Conservation (phyloP, 2,329 filamentous ascomycete genomes). For the Tolypocladium ophioglossoides region DNA sequence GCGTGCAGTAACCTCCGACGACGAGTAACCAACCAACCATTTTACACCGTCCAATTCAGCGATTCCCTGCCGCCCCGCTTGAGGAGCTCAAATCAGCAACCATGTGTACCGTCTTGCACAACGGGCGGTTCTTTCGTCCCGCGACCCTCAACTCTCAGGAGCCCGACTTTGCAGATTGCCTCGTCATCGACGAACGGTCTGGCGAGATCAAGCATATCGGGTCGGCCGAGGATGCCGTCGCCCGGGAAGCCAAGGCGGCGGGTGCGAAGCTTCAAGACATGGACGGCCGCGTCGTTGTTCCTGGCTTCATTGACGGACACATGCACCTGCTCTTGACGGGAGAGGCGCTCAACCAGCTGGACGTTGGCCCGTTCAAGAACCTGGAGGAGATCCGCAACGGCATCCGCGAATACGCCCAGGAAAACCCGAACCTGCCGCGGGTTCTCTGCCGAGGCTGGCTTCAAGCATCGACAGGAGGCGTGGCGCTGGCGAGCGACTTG, state of each 20-base stretch:
- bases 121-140: not conserved
- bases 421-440: not conserved
- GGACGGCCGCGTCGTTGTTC: constrained; percentile 12
- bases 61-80: not conserved
- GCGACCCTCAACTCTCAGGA: not conserved
- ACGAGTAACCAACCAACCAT: not conserved
- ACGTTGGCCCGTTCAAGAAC: not conserved
- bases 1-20: not conserved
- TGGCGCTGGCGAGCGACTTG: not conserved
- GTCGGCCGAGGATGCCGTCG: not conserved
- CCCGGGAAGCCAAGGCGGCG: not conserved
- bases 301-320: constrained; percentile 33
- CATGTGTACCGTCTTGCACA: not conserved
- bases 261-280: constrained; percentile 4
- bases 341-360: not conserved
- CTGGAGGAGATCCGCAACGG: not conserved
- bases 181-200: not conserved
- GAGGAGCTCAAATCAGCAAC: not conserved
- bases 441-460: not conserved
- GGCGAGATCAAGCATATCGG: not conserved
- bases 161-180: not conserved
- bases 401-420: not conserved
- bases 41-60: not conserved
- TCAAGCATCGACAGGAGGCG: not conserved
- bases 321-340: constrained; percentile 33